Conservation (phyloP, 2,329 filamentous ascomycete genomes). For the Elsinoe ampelina region DNA sequence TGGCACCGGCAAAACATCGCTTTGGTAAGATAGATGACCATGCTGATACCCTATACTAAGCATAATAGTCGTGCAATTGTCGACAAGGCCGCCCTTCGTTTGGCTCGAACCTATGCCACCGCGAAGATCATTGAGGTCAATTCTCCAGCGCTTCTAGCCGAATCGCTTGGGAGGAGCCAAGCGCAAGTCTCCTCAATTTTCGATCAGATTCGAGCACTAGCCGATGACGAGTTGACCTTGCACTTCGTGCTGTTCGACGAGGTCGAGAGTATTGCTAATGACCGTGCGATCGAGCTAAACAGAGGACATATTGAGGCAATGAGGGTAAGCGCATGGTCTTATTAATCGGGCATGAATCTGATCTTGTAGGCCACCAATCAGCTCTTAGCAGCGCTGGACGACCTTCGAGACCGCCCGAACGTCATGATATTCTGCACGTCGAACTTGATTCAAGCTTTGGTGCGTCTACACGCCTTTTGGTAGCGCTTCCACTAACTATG, state of each 20-base stretch:
- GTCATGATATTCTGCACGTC: constrained; percentile 43
- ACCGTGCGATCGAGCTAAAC: constrained; percentile 31
- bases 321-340: constrained; percentile 25
- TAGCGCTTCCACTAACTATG: too few relatives aligned
- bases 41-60: constrained; percentile 9
- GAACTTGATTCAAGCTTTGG: constrained; percentile 31
- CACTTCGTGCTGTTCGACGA: constrained; percentile 43
- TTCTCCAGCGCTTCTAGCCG: constrained; percentile 37
- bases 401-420: constrained; percentile 34
- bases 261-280: constrained; percentile 41
- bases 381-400: constrained; percentile 40
- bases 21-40: constrained; percentile 25
- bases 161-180: constrained; percentile 41
- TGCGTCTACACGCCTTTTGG: neutral
- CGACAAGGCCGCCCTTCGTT: constrained; percentile 42
- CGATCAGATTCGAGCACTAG: constrained; percentile 28
- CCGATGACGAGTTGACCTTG: constrained; percentile 33
- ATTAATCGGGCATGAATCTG: neutral
- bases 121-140: constrained; percentile 38
- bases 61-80: constrained; percentile 29
- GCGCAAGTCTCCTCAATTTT: constrained; percentile 37
- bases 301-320: constrained; percentile 40
- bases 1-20: constrained; percentile 36
- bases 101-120: constrained; percentile 29
- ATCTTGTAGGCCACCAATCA: constrained; percentile 37